phyloP scores from a whole-genome alignment of 495 filamentous ascomycete species.

The Xylaria castorea region DNA sequence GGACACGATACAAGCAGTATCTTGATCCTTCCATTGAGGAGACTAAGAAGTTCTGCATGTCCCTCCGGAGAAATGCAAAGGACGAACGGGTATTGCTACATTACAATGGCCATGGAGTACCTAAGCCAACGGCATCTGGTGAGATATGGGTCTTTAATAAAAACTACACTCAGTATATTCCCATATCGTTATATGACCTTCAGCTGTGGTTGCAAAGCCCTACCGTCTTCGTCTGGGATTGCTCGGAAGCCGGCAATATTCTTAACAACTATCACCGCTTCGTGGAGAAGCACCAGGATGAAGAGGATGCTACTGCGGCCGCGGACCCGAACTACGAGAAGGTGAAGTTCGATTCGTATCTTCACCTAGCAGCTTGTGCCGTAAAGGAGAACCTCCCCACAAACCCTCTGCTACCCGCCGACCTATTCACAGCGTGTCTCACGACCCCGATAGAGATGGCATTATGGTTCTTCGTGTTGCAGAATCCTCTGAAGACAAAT shows the following conservation, averaged over 20 bases:
- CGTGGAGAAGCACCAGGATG: conserved; percentile 89
- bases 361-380: conserved; percentile 91
- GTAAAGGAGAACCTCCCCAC: conserved; percentile 92
- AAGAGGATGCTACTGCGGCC: conserved; percentile 73
- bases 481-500: conserved; percentile 82
- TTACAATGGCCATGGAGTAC: conserved; percentile 99
- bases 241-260: conserved; percentile 94
- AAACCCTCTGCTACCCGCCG: conserved; percentile 92
- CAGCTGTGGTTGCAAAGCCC: conserved; percentile 96
- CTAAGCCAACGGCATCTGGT: conserved; percentile 90
- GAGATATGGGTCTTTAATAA: conserved; percentile 99
- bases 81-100: conserved; percentile 95
- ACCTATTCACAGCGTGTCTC: conserved; percentile 94
- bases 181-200: conserved; percentile 93
- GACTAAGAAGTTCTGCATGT: conserved; percentile 92
- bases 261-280: conserved; percentile 93
- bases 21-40: conserved; percentile 96
- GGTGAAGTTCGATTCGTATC: conserved; percentile 70
- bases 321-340: conserved; percentile 76
- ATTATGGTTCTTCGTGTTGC: conserved; percentile 89
- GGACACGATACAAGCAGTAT: conserved; percentile 95
- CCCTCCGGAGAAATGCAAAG: conserved; percentile 86
- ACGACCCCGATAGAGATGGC: conserved; percentile 98
- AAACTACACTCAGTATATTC: conserved; percentile 98
- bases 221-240: conserved; percentile 96